phyloP scores from a whole-genome alignment of 768 basidiomycete genomes.

The Hypsizygus marmoreus region DNA sequence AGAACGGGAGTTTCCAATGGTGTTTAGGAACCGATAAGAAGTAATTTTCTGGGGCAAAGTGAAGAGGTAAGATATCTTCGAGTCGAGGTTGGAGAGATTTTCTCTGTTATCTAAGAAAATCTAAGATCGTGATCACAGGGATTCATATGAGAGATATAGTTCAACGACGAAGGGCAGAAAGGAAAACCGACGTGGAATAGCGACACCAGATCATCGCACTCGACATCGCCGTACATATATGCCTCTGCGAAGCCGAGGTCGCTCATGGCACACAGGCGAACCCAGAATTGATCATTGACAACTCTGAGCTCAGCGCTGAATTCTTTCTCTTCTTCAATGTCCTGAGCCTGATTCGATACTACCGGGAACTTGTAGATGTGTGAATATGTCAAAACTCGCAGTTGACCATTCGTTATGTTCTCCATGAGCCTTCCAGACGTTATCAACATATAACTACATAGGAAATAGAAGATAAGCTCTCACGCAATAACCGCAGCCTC shows the following conservation, averaged over 20 bases:
- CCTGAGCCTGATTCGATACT: conserved; percentile 15
- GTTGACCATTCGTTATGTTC: conserved; percentile 48
- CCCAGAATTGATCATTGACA: conserved; percentile 56
- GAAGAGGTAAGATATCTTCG: conserved; percentile 53
- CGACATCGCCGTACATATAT: conserved; percentile 78
- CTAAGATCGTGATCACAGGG: no score
- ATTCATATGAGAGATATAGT: not conserved
- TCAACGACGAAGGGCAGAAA: not conserved
- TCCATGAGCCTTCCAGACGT: conserved; percentile 38
- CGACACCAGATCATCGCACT: conserved; percentile 63
- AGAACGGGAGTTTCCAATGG: conserved; percentile 61
- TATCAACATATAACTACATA: not conserved
- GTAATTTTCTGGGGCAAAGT: conserved; percentile 55
- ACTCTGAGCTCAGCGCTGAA: conserved; percentile 49
- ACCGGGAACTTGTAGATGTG: conserved; percentile 48
- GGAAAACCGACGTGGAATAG: conserved; percentile 56
- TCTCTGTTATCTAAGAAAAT: conserved; percentile 63
- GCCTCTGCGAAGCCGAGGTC: conserved; percentile 78
- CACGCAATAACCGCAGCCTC: conserved; percentile 51
- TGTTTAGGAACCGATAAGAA: conserved; percentile 64
- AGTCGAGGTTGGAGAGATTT: conserved; percentile 50
- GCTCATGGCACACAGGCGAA: conserved; percentile 57
- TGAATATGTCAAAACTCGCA: conserved; percentile 45
- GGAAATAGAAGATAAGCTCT: conserved; percentile 19
- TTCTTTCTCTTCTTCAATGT: conserved; percentile 20